phyloP scores from a whole-genome alignment of 2,329 filamentous ascomycete genomes.

The Calonectria hongkongensis region DNA sequence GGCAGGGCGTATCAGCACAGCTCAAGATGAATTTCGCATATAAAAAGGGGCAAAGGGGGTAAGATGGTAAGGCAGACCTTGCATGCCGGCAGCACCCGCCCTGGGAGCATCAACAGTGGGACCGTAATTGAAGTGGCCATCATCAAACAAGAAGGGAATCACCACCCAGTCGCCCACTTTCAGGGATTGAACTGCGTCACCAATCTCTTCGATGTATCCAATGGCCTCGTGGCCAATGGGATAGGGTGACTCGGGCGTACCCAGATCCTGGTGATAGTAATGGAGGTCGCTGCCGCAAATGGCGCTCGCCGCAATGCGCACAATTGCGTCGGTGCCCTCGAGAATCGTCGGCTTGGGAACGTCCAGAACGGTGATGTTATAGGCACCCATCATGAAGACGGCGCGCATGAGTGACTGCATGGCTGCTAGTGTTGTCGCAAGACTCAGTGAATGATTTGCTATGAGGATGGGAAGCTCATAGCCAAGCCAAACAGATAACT shows the following conservation, averaged over 20 bases:
- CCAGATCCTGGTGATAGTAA: constrained; percentile 12
- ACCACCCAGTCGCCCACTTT: constrained; percentile 26
- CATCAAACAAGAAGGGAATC: constrained; percentile 19
- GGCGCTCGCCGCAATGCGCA: constrained; percentile 17
- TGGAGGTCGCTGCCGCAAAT: constrained; percentile 26
- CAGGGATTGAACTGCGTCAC: constrained; percentile 9
- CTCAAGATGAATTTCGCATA: background rate
- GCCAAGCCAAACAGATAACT: background rate
- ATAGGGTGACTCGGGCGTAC: constrained; percentile 1
- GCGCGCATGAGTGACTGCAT: constrained; percentile 7
- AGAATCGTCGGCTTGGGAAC: background rate
- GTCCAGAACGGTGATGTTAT: constrained; percentile 8
- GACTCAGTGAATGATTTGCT: constrained; percentile 1
- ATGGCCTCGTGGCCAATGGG: constrained; percentile 24
- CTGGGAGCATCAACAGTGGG: constrained; percentile 4
- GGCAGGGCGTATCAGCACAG: constrained; percentile 1
- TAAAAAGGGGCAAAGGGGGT: background rate
- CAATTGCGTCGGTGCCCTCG: constrained; percentile 18
- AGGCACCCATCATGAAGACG: background rate
- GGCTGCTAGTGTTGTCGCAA: background rate
- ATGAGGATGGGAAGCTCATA: background rate
- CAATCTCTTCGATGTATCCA: constrained; percentile 17
- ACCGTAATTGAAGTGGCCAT: constrained; percentile 27
- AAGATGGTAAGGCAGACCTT: background rate
- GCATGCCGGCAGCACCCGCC: constrained; percentile 8